phyloP scores from a whole-genome alignment of 2,329 filamentous ascomycete genomes.

The Blastomyces gilchristii region DNA sequence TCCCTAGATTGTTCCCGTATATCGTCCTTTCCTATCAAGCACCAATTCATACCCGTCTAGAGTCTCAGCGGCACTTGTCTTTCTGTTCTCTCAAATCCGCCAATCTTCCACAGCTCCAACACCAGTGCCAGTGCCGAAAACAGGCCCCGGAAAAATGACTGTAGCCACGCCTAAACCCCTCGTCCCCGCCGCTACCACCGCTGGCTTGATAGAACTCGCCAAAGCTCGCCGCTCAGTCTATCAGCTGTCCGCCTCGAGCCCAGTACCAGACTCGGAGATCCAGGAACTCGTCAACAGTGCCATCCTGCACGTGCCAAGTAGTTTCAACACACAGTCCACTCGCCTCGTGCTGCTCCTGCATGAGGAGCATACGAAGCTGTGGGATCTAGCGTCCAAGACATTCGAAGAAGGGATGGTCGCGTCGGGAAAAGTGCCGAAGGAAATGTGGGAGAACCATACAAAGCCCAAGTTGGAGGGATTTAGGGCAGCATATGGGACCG shows the following conservation, averaged over 20 bases:
- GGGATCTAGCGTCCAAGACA: slow-evolving; percentile 59
- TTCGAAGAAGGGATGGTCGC: slow-evolving; percentile 58
- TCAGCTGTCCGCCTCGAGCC: slow-evolving; percentile 25
- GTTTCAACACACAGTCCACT: slow-evolving; percentile 83
- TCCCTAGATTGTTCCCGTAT: background rate
- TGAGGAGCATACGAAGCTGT: slow-evolving; percentile 76
- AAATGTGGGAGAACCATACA: slow-evolving; percentile 45
- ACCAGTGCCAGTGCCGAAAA: background rate
- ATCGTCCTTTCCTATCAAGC: background rate
- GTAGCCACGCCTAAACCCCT: background rate
- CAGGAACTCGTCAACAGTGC: slow-evolving; percentile 35
- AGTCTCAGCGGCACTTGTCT: background rate
- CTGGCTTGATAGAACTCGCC: slow-evolving; percentile 24
- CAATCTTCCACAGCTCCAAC: background rate
- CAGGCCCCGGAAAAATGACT: background rate
- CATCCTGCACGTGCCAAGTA: slow-evolving; percentile 60
- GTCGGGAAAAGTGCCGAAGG: slow-evolving; percentile 35
- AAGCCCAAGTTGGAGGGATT: slow-evolving; percentile 48
- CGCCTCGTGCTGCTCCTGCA: slow-evolving; percentile 69
- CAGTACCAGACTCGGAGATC: slow-evolving; percentile 29
- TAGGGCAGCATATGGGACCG: slow-evolving; percentile 63
- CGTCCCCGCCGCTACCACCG: slow-evolving; percentile 9
- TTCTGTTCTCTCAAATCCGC: background rate
- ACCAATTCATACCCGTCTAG: background rate
- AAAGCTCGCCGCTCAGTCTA: slow-evolving; percentile 31